Evolutionary conservation across 148 eudicot genomes (phyloP).

Genomic region (Nepenthes gracilis): DNA sequence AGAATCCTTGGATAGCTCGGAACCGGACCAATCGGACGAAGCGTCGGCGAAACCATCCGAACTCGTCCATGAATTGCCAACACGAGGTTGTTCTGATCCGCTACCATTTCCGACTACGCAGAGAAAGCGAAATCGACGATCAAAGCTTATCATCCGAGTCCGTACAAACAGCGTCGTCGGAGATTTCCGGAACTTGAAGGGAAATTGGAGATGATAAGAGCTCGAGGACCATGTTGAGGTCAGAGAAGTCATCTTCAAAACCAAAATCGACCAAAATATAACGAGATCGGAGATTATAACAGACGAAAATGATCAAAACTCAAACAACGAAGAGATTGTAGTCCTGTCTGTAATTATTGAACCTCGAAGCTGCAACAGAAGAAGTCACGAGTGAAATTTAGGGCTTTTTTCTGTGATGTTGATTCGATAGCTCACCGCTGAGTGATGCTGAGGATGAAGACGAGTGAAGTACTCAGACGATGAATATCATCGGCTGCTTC

Average conservation of each 20-base stretch:
- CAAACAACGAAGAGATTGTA: no score
- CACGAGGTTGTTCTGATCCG: conserved; percentile 9
- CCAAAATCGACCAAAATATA: background rate
- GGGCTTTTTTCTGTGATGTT: no score
- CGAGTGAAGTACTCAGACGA: no score
- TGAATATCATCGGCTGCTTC: no score
- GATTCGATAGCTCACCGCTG: no score
- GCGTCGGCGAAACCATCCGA: conserved; percentile 1
- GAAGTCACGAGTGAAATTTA: no score
- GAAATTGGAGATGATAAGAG: conserved; percentile 61
- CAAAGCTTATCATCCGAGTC: conserved; percentile 17
- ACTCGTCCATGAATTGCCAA: conserved; percentile 13
- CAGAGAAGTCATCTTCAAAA: conserved; percentile 19
- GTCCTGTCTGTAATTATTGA: no score
- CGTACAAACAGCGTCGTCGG: conserved; percentile 12
- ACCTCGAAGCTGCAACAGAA: no score
- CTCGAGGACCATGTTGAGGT: conserved; percentile 41
- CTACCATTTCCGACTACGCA: conserved; percentile 20
- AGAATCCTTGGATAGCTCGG: conserved; percentile 20
- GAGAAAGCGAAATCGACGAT: conserved; percentile 11
- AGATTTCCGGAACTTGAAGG: conserved; percentile 32
- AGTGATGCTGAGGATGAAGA: no score
- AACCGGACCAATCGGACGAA: conserved; percentile 52
- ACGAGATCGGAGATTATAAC: no score
- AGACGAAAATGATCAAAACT: no score